phyloP scores from a whole-genome alignment of 352 stramenopile genomes.

The Phytopythium mirpurense region DNA sequence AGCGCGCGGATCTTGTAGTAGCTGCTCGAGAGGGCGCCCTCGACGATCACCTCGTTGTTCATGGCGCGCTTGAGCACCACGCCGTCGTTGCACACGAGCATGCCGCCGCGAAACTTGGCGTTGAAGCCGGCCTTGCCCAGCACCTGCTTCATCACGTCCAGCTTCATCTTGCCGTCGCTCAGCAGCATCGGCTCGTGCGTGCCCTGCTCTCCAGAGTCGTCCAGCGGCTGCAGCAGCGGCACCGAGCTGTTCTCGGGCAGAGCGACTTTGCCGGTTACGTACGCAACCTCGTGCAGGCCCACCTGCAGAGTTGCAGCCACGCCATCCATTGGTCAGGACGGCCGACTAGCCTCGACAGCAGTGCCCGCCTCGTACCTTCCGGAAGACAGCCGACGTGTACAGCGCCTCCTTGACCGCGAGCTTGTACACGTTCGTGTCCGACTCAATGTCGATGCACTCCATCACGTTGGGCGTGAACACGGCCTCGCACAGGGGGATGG shows the following conservation, averaged over 20 bases:
- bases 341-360: no score
- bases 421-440: constrained; percentile 89
- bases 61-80: constrained; percentile 81
- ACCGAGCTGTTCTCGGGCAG: constrained; percentile 66
- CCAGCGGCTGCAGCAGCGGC: constrained; percentile 56
- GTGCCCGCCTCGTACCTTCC: constrained; percentile 37
- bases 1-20: constrained; percentile 86
- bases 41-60: constrained; percentile 87
- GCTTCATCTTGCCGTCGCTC: constrained; percentile 87
- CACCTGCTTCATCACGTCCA: constrained; percentile 88
- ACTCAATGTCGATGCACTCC: constrained; percentile 90
- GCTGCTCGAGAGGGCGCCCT: constrained; percentile 77
- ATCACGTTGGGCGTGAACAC: constrained; percentile 85
- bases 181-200: constrained; percentile 79
- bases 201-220: constrained; percentile 25
- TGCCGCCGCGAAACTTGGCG: constrained; percentile 85
- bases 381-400: constrained; percentile 79
- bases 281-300: constrained; percentile 80
- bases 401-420: constrained; percentile 82
- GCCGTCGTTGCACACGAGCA: constrained; percentile 87
- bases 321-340: constrained; percentile 4
- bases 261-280: constrained; percentile 71
- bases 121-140: constrained; percentile 84
- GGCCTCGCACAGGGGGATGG: constrained; percentile 79
- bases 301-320: constrained; percentile 29